phyloP scores from a whole-genome alignment of 805 yeast species.

The Komagataella mondaviorum region DNA sequence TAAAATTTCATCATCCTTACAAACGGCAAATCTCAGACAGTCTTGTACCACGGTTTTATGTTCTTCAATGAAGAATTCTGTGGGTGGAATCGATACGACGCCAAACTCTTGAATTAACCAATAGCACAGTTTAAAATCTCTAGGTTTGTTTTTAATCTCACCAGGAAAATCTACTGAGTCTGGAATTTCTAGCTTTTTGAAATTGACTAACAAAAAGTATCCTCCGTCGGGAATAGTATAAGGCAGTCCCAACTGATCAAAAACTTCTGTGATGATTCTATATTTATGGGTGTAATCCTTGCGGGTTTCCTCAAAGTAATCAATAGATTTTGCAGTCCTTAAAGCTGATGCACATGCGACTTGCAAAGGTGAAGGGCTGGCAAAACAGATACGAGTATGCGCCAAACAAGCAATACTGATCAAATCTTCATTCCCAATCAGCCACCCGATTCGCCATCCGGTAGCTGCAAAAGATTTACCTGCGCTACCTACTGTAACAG shows the following conservation, averaged over 20 bases:
- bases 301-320: constrained; percentile 62
- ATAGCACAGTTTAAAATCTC: constrained; percentile 79
- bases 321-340: constrained; percentile 39
- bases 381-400: constrained; percentile 88
- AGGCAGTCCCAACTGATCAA: constrained; percentile 80
- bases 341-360: constrained; percentile 82
- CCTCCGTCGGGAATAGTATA: constrained; percentile 92
- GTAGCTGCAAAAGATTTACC: constrained; percentile 98
- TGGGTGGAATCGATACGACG: constrained; percentile 93
- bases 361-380: constrained; percentile 85
- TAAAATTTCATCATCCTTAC: constrained; percentile 77
- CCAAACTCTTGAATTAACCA: constrained; percentile 92
- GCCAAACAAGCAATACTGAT: constrained; percentile 76
- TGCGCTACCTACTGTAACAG: constrained; percentile 90
- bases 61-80: constrained; percentile 74
- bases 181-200: constrained; percentile 73
- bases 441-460: constrained; percentile 98
- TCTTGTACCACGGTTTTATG: constrained; percentile 71
- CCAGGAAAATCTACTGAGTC: constrained; percentile 57
- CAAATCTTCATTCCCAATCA: constrained; percentile 75
- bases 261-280: constrained; percentile 56
- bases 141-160: constrained; percentile 53
- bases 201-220: constrained; percentile 81
- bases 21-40: constrained; percentile 85
- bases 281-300: constrained; percentile 59